A percentile compares a stretch with the other conserved stretches of the same genome.
phyloP scores from a whole-genome alignment of 306 rosid species.

The Acacia crassicarpa region DNA sequence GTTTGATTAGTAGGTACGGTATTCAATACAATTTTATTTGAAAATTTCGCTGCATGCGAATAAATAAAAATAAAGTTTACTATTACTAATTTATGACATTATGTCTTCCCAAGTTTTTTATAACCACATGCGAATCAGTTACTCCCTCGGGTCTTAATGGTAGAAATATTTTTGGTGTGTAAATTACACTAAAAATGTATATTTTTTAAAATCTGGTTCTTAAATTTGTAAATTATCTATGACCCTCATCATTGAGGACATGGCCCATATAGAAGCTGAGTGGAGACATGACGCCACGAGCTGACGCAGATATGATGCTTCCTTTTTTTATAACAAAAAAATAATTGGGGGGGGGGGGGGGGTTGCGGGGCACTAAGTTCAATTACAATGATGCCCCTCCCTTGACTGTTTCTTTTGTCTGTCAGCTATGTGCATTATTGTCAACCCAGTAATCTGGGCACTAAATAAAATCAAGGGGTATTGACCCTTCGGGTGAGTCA shows the following conservation, averaged over 20 bases:
- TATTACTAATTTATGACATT: background rate
- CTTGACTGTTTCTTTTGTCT: background rate
- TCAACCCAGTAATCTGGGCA: background rate
- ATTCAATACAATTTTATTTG: background rate
- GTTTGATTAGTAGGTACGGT: background rate
- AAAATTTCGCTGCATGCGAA: background rate
- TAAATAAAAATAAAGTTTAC: background rate
- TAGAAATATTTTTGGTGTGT: too few relatives aligned
- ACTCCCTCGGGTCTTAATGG: too few relatives aligned
- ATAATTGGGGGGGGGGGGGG: too few relatives aligned
- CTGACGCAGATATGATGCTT: constrained; percentile 25
- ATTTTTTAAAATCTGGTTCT: background rate
- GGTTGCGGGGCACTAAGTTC: background rate
- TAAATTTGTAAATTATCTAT: background rate
- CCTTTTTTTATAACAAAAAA: background rate
- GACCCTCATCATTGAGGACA: constrained; percentile 8
- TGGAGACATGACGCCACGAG: constrained; percentile 16
- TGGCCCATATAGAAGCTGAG: background rate
- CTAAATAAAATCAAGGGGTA: background rate
- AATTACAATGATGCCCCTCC: background rate
- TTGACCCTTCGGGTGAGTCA: constrained; percentile 25
- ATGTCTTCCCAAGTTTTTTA: background rate
- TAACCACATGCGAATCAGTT: too few relatives aligned
- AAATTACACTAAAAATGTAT: too few relatives aligned
- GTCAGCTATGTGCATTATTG: background rate